These are phyloP conservation scores for Pseudogymnoascus sp. DNA, from an alignment of 2,329 filamentous ascomycete genomes.

Conservation along the genomic window DNA sequence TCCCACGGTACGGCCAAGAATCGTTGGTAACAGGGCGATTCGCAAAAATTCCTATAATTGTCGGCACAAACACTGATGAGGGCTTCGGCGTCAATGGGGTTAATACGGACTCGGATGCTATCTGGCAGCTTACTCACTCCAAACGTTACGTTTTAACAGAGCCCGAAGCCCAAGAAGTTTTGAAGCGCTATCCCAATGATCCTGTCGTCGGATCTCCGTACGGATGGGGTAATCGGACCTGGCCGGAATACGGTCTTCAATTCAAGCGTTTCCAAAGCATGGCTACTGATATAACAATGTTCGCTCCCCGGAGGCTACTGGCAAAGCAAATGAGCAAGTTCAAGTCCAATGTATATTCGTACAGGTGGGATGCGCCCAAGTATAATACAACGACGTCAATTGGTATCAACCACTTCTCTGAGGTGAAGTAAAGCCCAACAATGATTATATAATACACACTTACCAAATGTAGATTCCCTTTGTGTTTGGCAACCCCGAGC, in stretches of 20 bases:
- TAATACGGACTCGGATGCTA: slow-evolving; percentile 43
- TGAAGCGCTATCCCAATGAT: slow-evolving; percentile 24
- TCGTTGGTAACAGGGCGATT: slow-evolving; percentile 28
- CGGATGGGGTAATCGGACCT: slow-evolving; percentile 4
- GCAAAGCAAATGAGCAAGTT: neutral
- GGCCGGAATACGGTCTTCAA: slow-evolving; percentile 16
- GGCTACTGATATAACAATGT: neutral
- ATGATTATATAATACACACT: neutral
- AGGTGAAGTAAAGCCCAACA: neutral
- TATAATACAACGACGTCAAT: neutral
- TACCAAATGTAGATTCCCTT: neutral
- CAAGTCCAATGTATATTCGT: neutral
- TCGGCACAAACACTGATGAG: slow-evolving; percentile 34
- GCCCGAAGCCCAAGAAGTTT: slow-evolving; percentile 31
- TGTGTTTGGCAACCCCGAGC: neutral
- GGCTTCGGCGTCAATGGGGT: slow-evolving; percentile 37
- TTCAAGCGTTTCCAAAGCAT: slow-evolving; percentile 13
- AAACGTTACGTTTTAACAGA: slow-evolving; percentile 20
- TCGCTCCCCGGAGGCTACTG: neutral
- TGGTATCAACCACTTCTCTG: slow-evolving; percentile 25
- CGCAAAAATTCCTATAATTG: slow-evolving; percentile 39
- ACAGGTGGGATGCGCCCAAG: slow-evolving; percentile 8
- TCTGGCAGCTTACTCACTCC: slow-evolving; percentile 29
- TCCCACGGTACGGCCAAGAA: slow-evolving; percentile 15
- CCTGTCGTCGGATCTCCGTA: slow-evolving; percentile 2